Percentiles rank a stretch among this genome's conserved stretches.
These are phyloP conservation scores for Kwoniella heveanensis DNA, from an alignment of 768 basidiomycete species.

Conservation along the genomic window DNA sequence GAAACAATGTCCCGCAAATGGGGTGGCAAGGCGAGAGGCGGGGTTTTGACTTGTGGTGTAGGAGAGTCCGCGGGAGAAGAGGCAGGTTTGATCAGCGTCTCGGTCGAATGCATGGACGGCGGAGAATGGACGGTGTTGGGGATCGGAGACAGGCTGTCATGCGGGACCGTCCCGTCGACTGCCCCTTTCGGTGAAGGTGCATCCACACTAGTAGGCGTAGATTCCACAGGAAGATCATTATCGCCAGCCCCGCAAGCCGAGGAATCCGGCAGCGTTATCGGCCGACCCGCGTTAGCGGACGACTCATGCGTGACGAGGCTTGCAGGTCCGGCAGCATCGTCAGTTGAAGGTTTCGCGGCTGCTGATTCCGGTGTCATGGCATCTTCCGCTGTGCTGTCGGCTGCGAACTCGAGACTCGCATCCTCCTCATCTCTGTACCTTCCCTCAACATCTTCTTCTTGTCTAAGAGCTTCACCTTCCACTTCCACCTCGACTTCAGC, in stretches of 20 bases:
- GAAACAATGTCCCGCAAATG: background rate
- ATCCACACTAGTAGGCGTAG: too few species aligned
- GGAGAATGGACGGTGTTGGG: background rate
- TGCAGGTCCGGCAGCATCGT: background rate
- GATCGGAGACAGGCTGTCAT: background rate
- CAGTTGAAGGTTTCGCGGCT: background rate
- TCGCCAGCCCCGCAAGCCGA: background rate
- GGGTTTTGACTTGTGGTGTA: background rate
- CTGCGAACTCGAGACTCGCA: background rate
- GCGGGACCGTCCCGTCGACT: background rate
- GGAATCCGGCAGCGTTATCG: background rate
- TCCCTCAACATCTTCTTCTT: background rate
- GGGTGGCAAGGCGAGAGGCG: background rate
- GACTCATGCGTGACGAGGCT: background rate
- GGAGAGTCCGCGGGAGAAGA: background rate
- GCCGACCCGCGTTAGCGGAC: background rate
- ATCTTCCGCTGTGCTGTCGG: background rate
- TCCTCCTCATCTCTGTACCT: conserved; percentile 5
- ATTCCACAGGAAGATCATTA: background rate
- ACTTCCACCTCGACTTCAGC: background rate
- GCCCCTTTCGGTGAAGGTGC: too few species aligned
- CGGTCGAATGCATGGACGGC: background rate
- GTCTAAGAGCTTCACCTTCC: background rate
- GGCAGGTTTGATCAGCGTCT: background rate
- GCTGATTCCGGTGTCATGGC: background rate